A percentile compares a stretch with the other conserved stretches of the same genome.
These are phyloP conservation scores for Venturia oleaginea DNA, from an alignment of 2,329 filamentous ascomycete species.

Conservation along the genomic window DNA sequence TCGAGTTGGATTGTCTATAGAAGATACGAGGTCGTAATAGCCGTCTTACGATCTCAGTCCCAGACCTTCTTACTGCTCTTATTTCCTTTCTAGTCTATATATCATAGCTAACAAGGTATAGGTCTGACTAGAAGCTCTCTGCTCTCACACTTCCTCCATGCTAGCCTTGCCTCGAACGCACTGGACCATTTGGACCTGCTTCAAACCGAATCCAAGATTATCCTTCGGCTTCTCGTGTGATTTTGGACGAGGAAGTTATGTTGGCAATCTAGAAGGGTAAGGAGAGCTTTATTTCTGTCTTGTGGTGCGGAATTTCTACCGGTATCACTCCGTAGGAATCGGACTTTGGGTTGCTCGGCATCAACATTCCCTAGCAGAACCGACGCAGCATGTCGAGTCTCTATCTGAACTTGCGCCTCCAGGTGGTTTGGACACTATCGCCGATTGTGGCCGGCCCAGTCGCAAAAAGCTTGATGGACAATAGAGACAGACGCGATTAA, in stretches of 20 bases:
- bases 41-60: too few relatives aligned
- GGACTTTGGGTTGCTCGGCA: background rate
- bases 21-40: too few relatives aligned
- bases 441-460: background rate
- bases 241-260: background rate
- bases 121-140: too few relatives aligned
- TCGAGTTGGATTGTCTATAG: too few relatives aligned
- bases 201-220: background rate
- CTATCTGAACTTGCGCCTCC: background rate
- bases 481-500: background rate
- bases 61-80: too few relatives aligned
- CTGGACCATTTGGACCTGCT: background rate
- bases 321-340: background rate
- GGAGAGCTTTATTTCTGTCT: too few relatives aligned
- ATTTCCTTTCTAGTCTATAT: too few relatives aligned
- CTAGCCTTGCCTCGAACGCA: background rate
- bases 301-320: background rate
- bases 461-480: background rate
- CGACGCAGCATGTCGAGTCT: background rate
- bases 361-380: background rate
- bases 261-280: background rate
- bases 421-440: background rate
- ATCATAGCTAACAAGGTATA: too few relatives aligned
- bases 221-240: background rate
- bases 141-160: too few relatives aligned